Evolutionary conservation across 345 rosid species (phyloP).

Genomic region (Geranium brycei): DNA sequence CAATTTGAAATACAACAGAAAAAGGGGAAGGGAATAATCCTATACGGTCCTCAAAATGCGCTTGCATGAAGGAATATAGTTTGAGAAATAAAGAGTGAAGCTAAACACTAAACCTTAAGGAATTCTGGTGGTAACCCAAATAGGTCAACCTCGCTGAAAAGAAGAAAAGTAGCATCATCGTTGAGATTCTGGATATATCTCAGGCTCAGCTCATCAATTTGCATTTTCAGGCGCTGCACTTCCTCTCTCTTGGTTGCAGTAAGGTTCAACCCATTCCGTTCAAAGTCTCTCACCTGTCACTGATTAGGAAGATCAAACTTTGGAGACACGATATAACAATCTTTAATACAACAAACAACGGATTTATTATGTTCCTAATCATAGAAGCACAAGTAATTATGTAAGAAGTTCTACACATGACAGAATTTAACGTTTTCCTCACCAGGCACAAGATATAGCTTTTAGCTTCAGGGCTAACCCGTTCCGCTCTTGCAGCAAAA

Average conservation of each 20-base stretch:
- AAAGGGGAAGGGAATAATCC: not conserved
- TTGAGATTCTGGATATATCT: slow-evolving; percentile 59
- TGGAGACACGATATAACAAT: slow-evolving; percentile 12
- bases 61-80: not conserved
- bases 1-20: not conserved
- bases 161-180: slow-evolving; percentile 54
- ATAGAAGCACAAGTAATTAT: not conserved
- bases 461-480: slow-evolving; percentile 43
- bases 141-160: slow-evolving; percentile 57
- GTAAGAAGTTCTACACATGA: not conserved
- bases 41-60: not conserved
- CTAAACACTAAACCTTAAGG: slow-evolving; percentile 41
- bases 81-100: slow-evolving; percentile 2
- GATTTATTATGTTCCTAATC: not conserved
- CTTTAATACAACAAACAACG: not conserved
- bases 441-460: slow-evolving; percentile 61
- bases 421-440: slow-evolving; percentile 27
- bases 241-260: slow-evolving; percentile 64
- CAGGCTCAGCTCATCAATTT: slow-evolving; percentile 63
- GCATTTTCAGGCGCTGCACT: slow-evolving; percentile 53
- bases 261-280: slow-evolving; percentile 80
- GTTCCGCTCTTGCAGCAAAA: slow-evolving; percentile 49
- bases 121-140: slow-evolving; percentile 64
- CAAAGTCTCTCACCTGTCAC: slow-evolving; percentile 95
- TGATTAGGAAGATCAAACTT: slow-evolving; percentile 39